A percentile compares a stretch with the other conserved stretches of the same genome.
These are phyloP conservation scores for Piromyces sp. DNA, from an alignment of 192 early-diverging fungal genomes.

Conservation along the genomic window DNA sequence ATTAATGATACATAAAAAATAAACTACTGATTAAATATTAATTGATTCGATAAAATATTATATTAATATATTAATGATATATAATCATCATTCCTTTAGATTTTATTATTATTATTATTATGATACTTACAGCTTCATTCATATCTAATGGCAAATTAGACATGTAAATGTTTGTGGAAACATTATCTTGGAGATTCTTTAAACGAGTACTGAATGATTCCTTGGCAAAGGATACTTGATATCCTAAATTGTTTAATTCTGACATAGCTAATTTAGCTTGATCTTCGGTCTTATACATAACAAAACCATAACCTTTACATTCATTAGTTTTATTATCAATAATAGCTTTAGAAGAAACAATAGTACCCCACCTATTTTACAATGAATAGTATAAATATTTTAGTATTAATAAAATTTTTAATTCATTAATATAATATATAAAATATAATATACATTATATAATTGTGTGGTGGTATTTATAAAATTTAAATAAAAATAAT, in stretches of 20 bases:
- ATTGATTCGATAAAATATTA: no score
- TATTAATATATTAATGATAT: no score
- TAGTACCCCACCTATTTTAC: conserved; percentile 36
- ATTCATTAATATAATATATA: no score
- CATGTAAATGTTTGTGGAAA: conserved; percentile 66
- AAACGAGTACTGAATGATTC: conserved; percentile 55
- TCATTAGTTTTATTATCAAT: conserved; percentile 57
- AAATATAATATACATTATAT: no score
- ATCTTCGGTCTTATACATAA: conserved; percentile 55
- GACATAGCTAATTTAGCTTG: conserved; percentile 50
- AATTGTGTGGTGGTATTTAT: no score
- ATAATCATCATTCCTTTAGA: no score
- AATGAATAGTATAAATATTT: no score
- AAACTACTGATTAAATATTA: no score
- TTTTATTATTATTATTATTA: no score
- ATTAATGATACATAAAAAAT: neutral
- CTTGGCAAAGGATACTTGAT: conserved; percentile 58
- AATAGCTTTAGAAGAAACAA: conserved; percentile 69
- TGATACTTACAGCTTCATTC: conserved; percentile 42
- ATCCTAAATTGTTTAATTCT: conserved; percentile 41
- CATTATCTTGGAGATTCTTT: conserved; percentile 52
- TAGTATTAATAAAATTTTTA: no score
- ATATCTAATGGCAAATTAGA: conserved; percentile 62
- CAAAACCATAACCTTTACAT: conserved; percentile 82
- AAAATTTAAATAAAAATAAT: no score